Evolutionary conservation across 176 grass and related monocot species (phyloP).

Genomic region (Oryza coarctata): DNA sequence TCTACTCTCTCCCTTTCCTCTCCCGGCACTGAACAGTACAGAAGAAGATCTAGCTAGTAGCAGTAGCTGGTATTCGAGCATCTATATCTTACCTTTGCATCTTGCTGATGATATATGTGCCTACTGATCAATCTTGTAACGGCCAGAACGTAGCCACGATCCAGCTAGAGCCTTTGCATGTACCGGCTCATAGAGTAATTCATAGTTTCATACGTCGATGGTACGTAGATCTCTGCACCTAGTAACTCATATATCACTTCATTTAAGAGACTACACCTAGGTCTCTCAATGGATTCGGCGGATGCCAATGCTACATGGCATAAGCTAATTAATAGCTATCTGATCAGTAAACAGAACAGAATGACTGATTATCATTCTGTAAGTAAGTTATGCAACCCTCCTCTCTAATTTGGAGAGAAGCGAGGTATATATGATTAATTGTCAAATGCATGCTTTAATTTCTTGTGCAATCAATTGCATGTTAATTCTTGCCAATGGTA

Average conservation of each 20-base stretch:
- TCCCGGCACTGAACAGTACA: constrained; percentile 16
- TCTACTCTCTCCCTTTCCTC: constrained; percentile 15
- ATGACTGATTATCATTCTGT: not conserved
- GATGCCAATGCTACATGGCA: not conserved
- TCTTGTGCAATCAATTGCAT: constrained; percentile 28
- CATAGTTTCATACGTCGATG: too few relatives aligned
- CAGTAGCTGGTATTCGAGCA: constrained; percentile 5
- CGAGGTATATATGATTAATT: constrained; percentile 6
- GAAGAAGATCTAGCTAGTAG: constrained; percentile 28
- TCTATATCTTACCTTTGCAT: not conserved
- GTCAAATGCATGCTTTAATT: constrained; percentile 25
- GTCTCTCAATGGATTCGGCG: not conserved
- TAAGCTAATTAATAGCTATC: not conserved
- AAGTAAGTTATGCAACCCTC: not conserved
- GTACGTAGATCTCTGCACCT: not conserved
- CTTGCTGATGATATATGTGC: not conserved
- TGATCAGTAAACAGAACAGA: not conserved
- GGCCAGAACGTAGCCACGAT: constrained; percentile 22
- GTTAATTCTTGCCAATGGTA: constrained; percentile 27
- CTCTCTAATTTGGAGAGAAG: not conserved
- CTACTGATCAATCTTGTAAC: not conserved
- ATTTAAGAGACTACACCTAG: not conserved
- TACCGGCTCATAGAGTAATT: not conserved
- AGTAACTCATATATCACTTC: not conserved
- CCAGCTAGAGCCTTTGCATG: not conserved